Evolutionary conservation across 371 early-diverging fungal species (phyloP).

Genomic region (Nematocida sp.): DNA sequence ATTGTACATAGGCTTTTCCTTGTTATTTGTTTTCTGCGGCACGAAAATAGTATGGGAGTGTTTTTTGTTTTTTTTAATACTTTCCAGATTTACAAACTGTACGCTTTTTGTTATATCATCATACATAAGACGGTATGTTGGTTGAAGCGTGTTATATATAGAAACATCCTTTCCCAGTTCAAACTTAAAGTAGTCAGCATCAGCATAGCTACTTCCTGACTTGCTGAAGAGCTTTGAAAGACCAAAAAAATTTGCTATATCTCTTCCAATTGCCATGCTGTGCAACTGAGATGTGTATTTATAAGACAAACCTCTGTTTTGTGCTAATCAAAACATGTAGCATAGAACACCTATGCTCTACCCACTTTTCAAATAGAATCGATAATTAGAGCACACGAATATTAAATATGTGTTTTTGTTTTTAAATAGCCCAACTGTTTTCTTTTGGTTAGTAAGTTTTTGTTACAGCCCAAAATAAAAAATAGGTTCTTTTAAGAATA

Average conservation of each 20-base stretch:
- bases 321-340: neutral
- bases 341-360: too few relatives aligned
- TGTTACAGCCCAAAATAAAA: too few relatives aligned
- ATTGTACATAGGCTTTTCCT: slow-evolving; percentile 19
- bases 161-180: slow-evolving; percentile 36
- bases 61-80: slow-evolving; percentile 44
- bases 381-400: too few relatives aligned
- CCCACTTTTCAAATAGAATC: too few relatives aligned
- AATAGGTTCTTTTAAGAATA: too few relatives aligned
- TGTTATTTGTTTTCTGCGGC: slow-evolving; percentile 8
- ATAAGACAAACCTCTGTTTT: neutral
- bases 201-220: slow-evolving; percentile 5
- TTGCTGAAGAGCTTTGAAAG: too few relatives aligned
- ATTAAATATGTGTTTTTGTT: too few relatives aligned
- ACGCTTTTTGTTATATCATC: slow-evolving; percentile 21
- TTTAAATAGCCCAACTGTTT: too few relatives aligned
- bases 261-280: too few relatives aligned
- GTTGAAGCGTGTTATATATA: slow-evolving; percentile 43
- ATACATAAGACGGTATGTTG: slow-evolving; percentile 45
- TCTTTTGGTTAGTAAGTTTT: too few relatives aligned
- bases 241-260: slow-evolving; percentile 36
- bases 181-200: slow-evolving; percentile 28
- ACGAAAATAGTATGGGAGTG: slow-evolving; percentile 37
- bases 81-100: slow-evolving; percentile 31
- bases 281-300: neutral